Base-by-base conservation (phyloP, 257 asterid species). In the Fraxinus americana region DNA sequence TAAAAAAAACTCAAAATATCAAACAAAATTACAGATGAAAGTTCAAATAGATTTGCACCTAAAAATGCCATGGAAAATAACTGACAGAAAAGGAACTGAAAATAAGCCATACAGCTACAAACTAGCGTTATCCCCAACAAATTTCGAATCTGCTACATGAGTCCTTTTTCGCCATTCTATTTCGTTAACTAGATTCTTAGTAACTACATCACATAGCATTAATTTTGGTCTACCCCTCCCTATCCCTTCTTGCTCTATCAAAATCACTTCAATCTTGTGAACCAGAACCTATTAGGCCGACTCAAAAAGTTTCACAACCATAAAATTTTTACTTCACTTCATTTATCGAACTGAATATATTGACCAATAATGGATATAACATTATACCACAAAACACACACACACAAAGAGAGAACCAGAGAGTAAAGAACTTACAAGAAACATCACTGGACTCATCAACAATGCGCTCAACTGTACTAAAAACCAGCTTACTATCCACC, bases 401-500 rank as follows among this genome's bases (percentile, higher is more conserved):
- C 16, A 43, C 16, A 2, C 50, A 12, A 11, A 74, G 39, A 30
- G 29, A 57, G 25, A 70, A 59, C 35, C 3, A 45, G 25, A 10
- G n/a, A 68, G 50, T 36, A 59, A 57, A 71, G 59, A 41, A 67
- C 96, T 86, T 85, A 95, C 99, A 91, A 13, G 98, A 95, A 83
- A 93, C 99, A 83, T 95, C 98, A 83, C 80, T 84, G 76, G 99
- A 91, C 17, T 91, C 92, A 79, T 95, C 98, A 74, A 95, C 97
- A 80, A 93, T 93, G 81, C 93, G 89, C 84, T 95, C 99, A 81
- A 95, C 76, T n/a, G 98, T 88, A 54, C 85, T 66, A 77, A 93
- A 95, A 83, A 95, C 96, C 75, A 91, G 89, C 83, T 86, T 84
- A 63, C 89, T 89, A 61, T 93, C 99, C 73, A 93, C 99, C 89